These are phyloP conservation scores for Ceratocystis diversiconidia DNA, from an alignment of 2,329 filamentous ascomycete species.

Conservation along the genomic window DNA sequence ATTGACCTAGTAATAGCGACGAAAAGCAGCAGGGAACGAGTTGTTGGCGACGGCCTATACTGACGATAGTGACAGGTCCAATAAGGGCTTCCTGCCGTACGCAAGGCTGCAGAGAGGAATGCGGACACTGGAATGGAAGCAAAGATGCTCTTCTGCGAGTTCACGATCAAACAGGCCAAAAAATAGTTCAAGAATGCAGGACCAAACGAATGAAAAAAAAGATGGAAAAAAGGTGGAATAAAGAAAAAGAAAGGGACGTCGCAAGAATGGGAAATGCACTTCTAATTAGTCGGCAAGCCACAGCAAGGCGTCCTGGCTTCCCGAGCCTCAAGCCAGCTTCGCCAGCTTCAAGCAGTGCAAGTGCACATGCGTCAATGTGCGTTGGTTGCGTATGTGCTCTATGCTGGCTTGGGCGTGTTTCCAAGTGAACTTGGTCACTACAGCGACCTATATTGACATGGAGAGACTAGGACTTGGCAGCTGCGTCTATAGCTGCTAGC, in stretches of 20 bases:
- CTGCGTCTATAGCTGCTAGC: slow-evolving; percentile 6
- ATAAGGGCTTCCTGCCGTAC: neutral
- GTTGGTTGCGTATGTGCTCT: neutral
- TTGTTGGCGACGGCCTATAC: neutral
- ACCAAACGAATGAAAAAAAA: slow-evolving; percentile 2
- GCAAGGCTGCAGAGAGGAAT: neutral
- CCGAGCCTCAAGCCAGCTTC: neutral
- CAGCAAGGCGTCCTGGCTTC: neutral
- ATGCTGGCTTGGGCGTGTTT: slow-evolving; percentile 7
- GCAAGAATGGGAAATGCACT: slow-evolving; percentile 4
- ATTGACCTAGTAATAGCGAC: neutral
- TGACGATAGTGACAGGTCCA: neutral
- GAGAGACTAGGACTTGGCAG: slow-evolving; percentile 12
- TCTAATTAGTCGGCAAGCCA: slow-evolving; percentile 9
- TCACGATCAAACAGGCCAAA: neutral
- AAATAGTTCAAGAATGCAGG: neutral
- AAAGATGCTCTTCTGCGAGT: neutral
- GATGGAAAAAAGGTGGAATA: neutral
- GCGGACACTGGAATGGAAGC: neutral
- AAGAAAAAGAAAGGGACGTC: slow-evolving; percentile 1
- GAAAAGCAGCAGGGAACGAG: neutral
- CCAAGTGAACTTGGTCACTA: slow-evolving; percentile 7
- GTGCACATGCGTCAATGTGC: neutral
- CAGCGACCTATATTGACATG: slow-evolving; percentile 13
- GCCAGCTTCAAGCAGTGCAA: neutral